A percentile compares a stretch with the other conserved stretches of the same genome.
Conservation (phyloP, 192 early-diverging fungal genomes). For the Coemansia biformis region DNA sequence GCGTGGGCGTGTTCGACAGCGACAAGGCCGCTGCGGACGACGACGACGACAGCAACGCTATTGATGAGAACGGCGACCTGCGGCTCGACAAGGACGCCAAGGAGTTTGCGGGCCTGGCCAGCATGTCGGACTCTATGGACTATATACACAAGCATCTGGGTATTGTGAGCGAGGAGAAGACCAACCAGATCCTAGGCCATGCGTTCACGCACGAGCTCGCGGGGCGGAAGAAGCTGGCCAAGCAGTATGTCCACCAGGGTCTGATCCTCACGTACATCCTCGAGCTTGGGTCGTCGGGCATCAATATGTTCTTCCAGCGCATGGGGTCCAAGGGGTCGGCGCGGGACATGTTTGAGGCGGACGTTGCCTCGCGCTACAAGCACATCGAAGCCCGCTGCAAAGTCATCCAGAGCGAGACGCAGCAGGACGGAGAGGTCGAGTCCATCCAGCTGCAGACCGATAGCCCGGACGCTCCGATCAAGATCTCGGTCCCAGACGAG, state of each 20-base stretch:
- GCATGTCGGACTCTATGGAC: conserved; percentile 56
- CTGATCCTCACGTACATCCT: conserved; percentile 82
- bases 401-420: conserved; percentile 57
- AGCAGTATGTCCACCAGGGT: conserved; percentile 74
- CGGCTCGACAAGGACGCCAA: conserved; percentile 52
- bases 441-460: conserved; percentile 69
- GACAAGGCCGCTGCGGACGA: conserved; percentile 30
- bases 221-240: conserved; percentile 61
- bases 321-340: conserved; percentile 54
- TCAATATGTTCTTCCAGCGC: conserved; percentile 77
- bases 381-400: conserved; percentile 73
- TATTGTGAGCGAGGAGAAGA: conserved; percentile 62
- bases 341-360: conserved; percentile 73
- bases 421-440: conserved; percentile 49
- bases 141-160: conserved; percentile 67
- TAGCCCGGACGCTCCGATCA: conserved; percentile 64
- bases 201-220: conserved; percentile 75
- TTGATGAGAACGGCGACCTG: conserved; percentile 58
- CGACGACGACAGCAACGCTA: conserved; percentile 51
- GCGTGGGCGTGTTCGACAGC: conserved; percentile 21
- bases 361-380: conserved; percentile 79
- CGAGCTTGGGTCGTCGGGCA: conserved; percentile 76
- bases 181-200: conserved; percentile 79
- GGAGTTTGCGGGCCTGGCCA: conserved; percentile 57
- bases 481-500: conserved; percentile 61